A percentile compares a stretch with the other conserved stretches of the same genome.
Evolutionary conservation across 306 rosid species (phyloP).

Genomic region (Lathyrus sativus): DNA sequence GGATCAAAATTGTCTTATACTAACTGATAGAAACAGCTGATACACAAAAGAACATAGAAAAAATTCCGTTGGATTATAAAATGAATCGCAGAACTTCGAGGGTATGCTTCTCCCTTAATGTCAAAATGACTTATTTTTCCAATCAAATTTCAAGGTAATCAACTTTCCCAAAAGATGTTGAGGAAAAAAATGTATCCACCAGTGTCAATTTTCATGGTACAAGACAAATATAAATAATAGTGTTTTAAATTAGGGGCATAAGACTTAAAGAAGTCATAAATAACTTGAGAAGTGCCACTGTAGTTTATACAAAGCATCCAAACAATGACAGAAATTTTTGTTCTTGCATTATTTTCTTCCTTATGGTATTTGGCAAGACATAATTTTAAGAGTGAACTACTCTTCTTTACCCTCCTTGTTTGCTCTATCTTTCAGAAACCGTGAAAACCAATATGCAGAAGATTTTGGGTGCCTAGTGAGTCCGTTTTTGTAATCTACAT

Average conservation of each 20-base stretch:
- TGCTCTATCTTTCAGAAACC: constrained; percentile 65
- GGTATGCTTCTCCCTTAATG: too few species aligned
- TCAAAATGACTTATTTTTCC: too few species aligned
- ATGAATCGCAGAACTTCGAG: too few species aligned
- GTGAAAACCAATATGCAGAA: constrained; percentile 87
- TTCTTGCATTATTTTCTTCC: constrained; percentile 8
- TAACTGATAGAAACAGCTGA: too few species aligned
- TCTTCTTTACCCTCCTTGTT: constrained; percentile 61
- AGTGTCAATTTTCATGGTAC: too few species aligned
- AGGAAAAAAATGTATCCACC: background rate
- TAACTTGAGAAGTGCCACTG: background rate
- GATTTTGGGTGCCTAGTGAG: constrained; percentile 88
- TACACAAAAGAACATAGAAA: too few species aligned
- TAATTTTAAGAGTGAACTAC: constrained; percentile 14
- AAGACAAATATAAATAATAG: background rate
- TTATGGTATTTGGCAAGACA: background rate
- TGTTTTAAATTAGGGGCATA: background rate
- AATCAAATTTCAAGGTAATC: too few species aligned
- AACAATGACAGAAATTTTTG: constrained; percentile 10
- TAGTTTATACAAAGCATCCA: constrained; percentile 16
- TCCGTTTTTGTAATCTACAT: constrained; percentile 78
- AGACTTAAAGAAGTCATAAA: background rate
- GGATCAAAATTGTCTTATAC: too few species aligned
- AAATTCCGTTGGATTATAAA: too few species aligned
- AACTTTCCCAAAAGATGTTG: too few species aligned